Percentiles rank a stretch among this genome's conserved stretches.
These are phyloP conservation scores for Tanacetum coccineum DNA, from an alignment of 129 eudicot species.

Conservation along the genomic window DNA sequence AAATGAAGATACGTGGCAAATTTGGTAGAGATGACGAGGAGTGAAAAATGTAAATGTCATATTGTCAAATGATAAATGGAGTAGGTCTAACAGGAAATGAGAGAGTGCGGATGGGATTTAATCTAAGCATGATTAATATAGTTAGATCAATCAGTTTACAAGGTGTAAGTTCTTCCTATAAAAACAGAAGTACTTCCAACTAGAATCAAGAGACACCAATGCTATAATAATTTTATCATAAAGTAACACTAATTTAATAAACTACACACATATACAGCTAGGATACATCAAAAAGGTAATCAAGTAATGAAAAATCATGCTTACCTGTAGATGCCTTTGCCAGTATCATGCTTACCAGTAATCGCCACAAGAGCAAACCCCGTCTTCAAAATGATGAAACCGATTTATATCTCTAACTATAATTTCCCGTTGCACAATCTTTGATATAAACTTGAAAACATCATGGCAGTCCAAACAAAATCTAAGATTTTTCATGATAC, in stretches of 20 bases:
- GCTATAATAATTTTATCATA: slow-evolving; percentile 1
- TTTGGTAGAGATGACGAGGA: too few species aligned
- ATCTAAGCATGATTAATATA: too few species aligned
- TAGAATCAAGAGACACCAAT: slow-evolving; percentile 6
- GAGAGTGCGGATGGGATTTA: too few species aligned
- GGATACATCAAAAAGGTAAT: background rate
- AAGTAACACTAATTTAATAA: slow-evolving; percentile 11
- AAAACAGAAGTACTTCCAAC: background rate
- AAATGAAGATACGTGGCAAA: too few species aligned
- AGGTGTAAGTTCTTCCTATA: too few species aligned
- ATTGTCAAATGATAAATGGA: too few species aligned
- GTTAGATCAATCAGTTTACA: too few species aligned
- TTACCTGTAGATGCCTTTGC: background rate
- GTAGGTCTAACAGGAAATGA: too few species aligned
- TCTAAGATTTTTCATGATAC: slow-evolving; percentile 79
- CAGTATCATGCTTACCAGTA: slow-evolving; percentile 47
- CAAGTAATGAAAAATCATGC: background rate
- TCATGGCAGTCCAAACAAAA: slow-evolving; percentile 77
- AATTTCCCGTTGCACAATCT: slow-evolving; percentile 57
- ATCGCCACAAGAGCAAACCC: slow-evolving; percentile 78
- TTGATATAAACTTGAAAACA: slow-evolving; percentile 58
- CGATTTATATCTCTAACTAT: slow-evolving; percentile 74
- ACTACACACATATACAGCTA: background rate
- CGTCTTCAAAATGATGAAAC: slow-evolving; percentile 71
- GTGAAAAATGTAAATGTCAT: too few species aligned